Evolutionary conservation across 108 stramenopile species (phyloP).

Genomic region (Aurantiochytrium sp.): DNA sequence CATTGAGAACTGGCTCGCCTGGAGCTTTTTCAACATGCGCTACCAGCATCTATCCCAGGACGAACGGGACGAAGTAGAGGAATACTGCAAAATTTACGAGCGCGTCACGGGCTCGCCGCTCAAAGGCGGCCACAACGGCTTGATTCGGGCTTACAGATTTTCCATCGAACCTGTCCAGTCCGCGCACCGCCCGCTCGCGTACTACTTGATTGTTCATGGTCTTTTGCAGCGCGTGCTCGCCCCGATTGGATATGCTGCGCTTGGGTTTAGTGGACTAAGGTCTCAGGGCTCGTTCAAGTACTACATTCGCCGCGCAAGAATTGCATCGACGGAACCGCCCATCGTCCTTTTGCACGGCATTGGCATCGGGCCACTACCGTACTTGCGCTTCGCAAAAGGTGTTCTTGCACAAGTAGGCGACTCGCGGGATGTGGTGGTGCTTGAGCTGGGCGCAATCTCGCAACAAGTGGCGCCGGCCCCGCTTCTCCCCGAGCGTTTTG

Average conservation of each 20-base stretch:
- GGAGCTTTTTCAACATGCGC: neutral
- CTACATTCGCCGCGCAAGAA: neutral
- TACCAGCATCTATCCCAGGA: neutral
- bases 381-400: neutral
- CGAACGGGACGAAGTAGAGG: neutral
- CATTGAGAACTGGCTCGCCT: neutral
- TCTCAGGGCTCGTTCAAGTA: neutral
- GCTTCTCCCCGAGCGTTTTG: neutral
- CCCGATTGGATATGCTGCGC: neutral
- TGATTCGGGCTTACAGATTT: neutral
- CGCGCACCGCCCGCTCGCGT: neutral
- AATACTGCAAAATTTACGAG: neutral
- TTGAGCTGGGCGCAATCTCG: neutral
- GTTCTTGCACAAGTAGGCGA: neutral
- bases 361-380: neutral
- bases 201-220: neutral
- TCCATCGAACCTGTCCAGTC: neutral
- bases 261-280: neutral
- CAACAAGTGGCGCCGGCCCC: neutral
- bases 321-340: neutral
- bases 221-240: neutral
- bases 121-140: neutral
- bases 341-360: conserved; percentile 4
- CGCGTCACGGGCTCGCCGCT: neutral
- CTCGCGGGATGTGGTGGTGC: neutral